These are phyloP conservation scores for Coccinonectria pachysandricola DNA, from an alignment of 2,329 filamentous ascomycete genomes.

Conservation along the genomic window DNA sequence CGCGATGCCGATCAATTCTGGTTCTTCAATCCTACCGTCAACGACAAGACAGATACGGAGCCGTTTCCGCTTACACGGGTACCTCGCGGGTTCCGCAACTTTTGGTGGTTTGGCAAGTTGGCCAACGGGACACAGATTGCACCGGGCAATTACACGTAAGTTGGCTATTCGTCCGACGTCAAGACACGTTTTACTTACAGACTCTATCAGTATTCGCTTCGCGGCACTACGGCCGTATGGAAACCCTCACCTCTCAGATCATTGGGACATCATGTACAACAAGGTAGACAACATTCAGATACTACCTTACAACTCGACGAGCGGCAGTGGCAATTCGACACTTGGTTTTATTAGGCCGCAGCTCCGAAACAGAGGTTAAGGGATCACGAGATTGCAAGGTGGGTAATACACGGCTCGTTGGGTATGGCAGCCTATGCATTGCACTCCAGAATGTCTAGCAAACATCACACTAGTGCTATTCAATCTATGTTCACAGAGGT, in stretches of 20 bases:
- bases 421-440: no score
- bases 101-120: conserved; percentile 33
- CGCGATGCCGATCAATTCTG: conserved; percentile 21
- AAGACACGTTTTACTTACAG: no score
- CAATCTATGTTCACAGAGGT: no score
- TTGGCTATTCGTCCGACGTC: no score
- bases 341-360: no score
- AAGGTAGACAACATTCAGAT: conserved; percentile 25
- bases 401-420: no score
- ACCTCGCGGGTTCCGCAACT: conserved; percentile 22
- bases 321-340: conserved; percentile 19
- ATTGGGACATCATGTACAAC: conserved; percentile 30
- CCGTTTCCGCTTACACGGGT: conserved; percentile 27
- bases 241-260: conserved; percentile 28
- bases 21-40: conserved; percentile 25
- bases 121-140: conserved; percentile 30
- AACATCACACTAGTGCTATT: no score
- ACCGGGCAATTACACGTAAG: conserved; percentile 32
- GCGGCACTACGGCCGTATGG: conserved; percentile 32
- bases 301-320: conserved; percentile 19
- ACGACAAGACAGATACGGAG: conserved; percentile 28
- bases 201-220: conserved; percentile 32
- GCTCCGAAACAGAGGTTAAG: no score
- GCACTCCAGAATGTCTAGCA: no score
- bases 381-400: no score